phyloP scores from a whole-genome alignment of 148 eudicot species.

The Gaultheria prostrata region DNA sequence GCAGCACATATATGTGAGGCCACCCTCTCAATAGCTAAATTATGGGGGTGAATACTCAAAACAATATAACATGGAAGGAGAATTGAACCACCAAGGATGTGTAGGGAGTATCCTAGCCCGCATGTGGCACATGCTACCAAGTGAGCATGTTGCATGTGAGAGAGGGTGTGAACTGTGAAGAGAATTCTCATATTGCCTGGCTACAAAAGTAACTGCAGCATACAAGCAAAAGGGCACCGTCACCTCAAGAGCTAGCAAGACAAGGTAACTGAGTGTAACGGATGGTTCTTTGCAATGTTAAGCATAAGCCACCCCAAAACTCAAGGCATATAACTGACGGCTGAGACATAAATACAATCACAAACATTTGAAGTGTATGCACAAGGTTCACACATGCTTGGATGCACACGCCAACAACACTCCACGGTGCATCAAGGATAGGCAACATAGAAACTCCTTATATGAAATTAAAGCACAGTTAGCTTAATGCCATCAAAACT shows the following conservation, averaged over 20 bases:
- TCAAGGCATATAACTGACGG: neutral
- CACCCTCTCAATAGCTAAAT: neutral
- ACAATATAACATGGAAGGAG: neutral
- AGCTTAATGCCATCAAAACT: too few species aligned
- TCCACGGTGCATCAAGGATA: neutral
- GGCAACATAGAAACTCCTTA: neutral
- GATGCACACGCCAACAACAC: neutral
- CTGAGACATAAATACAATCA: neutral
- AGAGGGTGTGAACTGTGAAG: neutral
- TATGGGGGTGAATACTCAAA: neutral
- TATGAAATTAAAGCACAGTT: neutral
- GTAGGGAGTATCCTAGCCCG: neutral
- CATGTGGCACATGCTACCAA: neutral
- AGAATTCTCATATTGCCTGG: neutral
- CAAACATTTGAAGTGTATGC: neutral
- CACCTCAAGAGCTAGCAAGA: neutral
- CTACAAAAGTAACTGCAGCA: constrained; percentile 3
- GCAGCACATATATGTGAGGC: neutral
- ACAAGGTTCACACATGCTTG: neutral
- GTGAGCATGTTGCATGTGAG: neutral
- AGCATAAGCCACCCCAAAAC: neutral
- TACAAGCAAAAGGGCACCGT: neutral
- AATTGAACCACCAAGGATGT: neutral
- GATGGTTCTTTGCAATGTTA: too few species aligned
- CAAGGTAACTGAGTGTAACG: neutral